Percentiles rank a stretch among this genome's conserved stretches.
phyloP scores from a whole-genome alignment of 2,329 filamentous ascomycete genomes.

The Tolypocladium album region DNA sequence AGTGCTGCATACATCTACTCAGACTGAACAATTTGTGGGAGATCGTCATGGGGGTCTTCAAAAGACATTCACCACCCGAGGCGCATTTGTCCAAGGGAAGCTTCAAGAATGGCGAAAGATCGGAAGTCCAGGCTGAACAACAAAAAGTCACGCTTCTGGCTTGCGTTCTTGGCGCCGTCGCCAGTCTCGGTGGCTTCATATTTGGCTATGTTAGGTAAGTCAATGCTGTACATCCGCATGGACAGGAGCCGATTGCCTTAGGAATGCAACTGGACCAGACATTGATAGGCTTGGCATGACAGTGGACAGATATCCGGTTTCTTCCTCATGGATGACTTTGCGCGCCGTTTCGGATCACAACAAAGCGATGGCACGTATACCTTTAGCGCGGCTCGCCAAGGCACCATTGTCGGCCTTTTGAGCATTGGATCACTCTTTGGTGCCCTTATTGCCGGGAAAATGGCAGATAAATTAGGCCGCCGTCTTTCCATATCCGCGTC shows the following conservation, averaged over 20 bases:
- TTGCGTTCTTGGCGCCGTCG: slow-evolving; percentile 37
- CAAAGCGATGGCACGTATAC: slow-evolving; percentile 24
- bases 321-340: slow-evolving; percentile 48
- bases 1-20: background rate
- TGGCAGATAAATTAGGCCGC: slow-evolving; percentile 52
- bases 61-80: background rate
- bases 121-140: background rate
- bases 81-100: background rate
- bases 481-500: slow-evolving; percentile 51
- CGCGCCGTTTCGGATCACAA: slow-evolving; percentile 38
- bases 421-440: slow-evolving; percentile 50
- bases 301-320: slow-evolving; percentile 53
- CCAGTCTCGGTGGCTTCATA: slow-evolving; percentile 46
- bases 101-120: background rate
- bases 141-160: slow-evolving; percentile 25
- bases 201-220: slow-evolving; percentile 45
- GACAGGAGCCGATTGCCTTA: background rate
- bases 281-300: background rate
- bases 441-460: slow-evolving; percentile 44
- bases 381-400: slow-evolving; percentile 50
- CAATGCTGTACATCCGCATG: too few species aligned
- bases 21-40: background rate
- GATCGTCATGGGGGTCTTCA: slow-evolving; percentile 1
- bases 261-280: background rate
- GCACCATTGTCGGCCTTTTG: slow-evolving; percentile 51